Evolutionary conservation across 2,329 filamentous ascomycete genomes (phyloP).

Genomic region (Trichoderma sp.): DNA sequence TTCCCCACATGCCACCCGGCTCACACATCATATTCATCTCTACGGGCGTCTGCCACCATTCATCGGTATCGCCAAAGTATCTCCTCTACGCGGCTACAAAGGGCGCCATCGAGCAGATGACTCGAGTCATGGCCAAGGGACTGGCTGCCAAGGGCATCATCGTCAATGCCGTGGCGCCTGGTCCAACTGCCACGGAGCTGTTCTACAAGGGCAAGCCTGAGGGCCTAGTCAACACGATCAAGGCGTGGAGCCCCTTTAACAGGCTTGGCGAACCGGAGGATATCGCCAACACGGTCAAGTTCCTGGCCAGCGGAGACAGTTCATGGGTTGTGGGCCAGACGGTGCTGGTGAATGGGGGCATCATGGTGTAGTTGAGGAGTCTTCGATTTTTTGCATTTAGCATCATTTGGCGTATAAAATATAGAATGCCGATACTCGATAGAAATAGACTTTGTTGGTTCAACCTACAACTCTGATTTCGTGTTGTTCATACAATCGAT

Average conservation of each 20-base stretch:
- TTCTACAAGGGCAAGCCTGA: constrained; percentile 55
- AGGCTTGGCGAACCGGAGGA: constrained; percentile 30
- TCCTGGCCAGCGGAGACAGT: constrained; percentile 29
- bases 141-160: constrained; percentile 53
- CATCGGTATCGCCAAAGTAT: constrained; percentile 47
- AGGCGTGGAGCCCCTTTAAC: constrained; percentile 28
- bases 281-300: constrained; percentile 29
- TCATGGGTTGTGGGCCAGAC: constrained; percentile 30
- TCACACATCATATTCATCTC: constrained; percentile 56
- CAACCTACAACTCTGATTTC: background rate
- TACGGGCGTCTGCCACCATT: constrained; percentile 42
- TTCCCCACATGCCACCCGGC: constrained; percentile 52
- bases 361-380: constrained; percentile 14
- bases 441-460: background rate
- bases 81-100: constrained; percentile 58
- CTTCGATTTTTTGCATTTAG: too few relatives aligned
- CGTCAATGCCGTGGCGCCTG: constrained; percentile 45
- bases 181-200: constrained; percentile 57
- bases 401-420: background rate
- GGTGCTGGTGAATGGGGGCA: constrained; percentile 29
- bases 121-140: constrained; percentile 56
- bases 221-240: constrained; percentile 46
- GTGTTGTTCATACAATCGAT: too few relatives aligned
- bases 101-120: constrained; percentile 62
- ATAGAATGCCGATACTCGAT: background rate